Evolutionary conservation across 768 basidiomycete species (phyloP).

Genomic region (Tubosaeta brunneosetosa): DNA sequence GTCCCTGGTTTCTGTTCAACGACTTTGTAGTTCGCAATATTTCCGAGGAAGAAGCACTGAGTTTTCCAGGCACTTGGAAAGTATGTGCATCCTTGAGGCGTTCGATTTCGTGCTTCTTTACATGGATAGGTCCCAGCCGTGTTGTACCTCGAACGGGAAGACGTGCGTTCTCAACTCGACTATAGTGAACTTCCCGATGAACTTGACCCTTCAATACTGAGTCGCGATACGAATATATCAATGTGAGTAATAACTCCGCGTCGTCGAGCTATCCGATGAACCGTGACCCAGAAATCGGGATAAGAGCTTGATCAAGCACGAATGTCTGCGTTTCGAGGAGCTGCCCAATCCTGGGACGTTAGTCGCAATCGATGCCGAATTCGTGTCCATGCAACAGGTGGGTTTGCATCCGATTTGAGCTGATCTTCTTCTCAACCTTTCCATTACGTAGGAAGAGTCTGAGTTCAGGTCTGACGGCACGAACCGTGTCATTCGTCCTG

Average conservation of each 20-base stretch:
- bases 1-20: conserved; percentile 93
- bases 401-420: neutral
- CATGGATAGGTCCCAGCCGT: conserved; percentile 71
- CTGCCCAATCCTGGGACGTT: conserved; percentile 81
- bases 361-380: conserved; percentile 96
- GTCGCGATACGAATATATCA: conserved; percentile 85
- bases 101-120: neutral
- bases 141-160: conserved; percentile 81
- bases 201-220: conserved; percentile 71
- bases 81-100: conserved; percentile 36
- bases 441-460: conserved; percentile 70
- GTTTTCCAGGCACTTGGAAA: conserved; percentile 91
- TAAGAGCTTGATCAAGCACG: conserved; percentile 67
- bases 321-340: conserved; percentile 66
- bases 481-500: conserved; percentile 87
- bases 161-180: conserved; percentile 55
- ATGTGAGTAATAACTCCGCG: conserved; percentile 43
- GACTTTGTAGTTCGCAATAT: conserved; percentile 89
- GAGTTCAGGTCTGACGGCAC: conserved; percentile 94
- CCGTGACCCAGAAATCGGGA: conserved; percentile 63
- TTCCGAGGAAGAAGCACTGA: conserved; percentile 80
- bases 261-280: neutral
- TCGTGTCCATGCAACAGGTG: conserved; percentile 94
- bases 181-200: conserved; percentile 58
- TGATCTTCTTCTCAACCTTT: neutral